phyloP scores from a whole-genome alignment of 129 eudicot species.

The Flaveria brownii region DNA sequence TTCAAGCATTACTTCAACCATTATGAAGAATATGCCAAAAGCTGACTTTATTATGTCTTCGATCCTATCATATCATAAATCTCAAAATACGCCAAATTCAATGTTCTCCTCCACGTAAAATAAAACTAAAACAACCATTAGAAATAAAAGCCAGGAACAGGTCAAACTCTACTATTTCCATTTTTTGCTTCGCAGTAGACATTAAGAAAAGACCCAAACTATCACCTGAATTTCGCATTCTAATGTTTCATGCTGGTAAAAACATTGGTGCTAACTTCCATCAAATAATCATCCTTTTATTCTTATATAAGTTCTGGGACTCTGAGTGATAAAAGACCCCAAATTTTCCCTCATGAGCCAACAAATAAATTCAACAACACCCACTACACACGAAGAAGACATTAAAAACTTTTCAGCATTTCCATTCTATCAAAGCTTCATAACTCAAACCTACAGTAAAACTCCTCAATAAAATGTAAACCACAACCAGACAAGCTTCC shows the following conservation, averaged over 20 bases:
- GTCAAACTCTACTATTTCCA: background rate
- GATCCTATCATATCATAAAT: background rate
- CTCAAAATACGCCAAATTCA: background rate
- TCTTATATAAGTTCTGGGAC: background rate
- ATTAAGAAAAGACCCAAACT: background rate
- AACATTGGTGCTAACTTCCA: background rate
- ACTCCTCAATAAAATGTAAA: background rate
- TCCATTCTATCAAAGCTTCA: slow-evolving; percentile 4
- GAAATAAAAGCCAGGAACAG: background rate
- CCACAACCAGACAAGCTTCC: no score
- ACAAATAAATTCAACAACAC: background rate
- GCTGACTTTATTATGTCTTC: background rate
- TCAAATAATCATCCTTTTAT: background rate
- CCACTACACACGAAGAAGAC: background rate
- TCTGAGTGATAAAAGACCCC: background rate
- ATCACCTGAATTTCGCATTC: background rate
- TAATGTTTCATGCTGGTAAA: background rate
- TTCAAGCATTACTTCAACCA: no score
- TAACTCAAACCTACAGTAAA: background rate
- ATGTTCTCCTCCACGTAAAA: no score
- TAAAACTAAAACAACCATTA: background rate
- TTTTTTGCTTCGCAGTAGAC: background rate
- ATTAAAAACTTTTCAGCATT: background rate
- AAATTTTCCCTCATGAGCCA: background rate
- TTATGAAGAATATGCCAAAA: background rate